Evolutionary conservation across 441 rosid species (phyloP).

Genomic region (Erodium moschatum): DNA sequence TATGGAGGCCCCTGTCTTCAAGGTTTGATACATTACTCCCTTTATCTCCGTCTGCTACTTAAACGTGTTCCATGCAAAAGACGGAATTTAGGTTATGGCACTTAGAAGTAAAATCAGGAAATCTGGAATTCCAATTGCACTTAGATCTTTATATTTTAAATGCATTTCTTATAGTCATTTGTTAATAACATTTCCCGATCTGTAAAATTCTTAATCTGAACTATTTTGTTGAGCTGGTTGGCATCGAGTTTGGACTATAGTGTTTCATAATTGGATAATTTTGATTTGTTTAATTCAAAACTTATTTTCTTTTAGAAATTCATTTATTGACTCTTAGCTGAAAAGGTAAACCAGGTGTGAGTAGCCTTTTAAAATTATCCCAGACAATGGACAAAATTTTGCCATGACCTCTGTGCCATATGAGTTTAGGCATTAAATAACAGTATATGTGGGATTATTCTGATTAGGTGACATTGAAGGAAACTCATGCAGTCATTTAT

Average conservation of each 20-base stretch:
- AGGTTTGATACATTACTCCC: slow-evolving; percentile 34
- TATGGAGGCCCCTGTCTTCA: slow-evolving; percentile 72
- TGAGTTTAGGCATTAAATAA: neutral
- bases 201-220: no score
- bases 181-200: no score
- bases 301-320: neutral
- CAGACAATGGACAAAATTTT: neutral
- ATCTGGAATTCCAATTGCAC: no score
- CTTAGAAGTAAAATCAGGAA: no score
- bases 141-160: no score
- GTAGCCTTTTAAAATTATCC: neutral
- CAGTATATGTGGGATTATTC: neutral
- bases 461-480: no score
- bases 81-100: neutral
- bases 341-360: neutral
- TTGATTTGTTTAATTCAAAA: neutral
- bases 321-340: neutral
- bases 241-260: no score
- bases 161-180: no score
- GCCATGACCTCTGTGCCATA: neutral
- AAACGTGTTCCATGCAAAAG: neutral
- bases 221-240: no score
- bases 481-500: no score
- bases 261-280: no score
- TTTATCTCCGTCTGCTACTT: neutral